Evolutionary conservation across 345 rosid genomes (phyloP).

Genomic region (Limnanthes douglasii): DNA sequence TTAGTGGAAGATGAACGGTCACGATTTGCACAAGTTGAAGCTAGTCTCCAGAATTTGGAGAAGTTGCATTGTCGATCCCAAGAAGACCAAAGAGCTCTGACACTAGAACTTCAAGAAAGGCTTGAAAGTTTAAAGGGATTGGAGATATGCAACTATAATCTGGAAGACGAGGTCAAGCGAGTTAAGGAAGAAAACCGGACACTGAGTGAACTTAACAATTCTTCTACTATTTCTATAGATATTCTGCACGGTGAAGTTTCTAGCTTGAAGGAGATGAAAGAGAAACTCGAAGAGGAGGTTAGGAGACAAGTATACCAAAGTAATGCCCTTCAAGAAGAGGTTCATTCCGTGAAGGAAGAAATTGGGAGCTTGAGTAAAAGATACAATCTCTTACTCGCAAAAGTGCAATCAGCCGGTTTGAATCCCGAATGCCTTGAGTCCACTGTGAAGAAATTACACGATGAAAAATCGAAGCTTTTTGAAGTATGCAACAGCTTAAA

Average conservation of each 20-base stretch:
- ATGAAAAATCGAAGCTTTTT: slow-evolving; percentile 47
- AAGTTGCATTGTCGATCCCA: slow-evolving; percentile 34
- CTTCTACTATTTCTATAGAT: slow-evolving; percentile 28
- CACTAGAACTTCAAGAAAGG: slow-evolving; percentile 46
- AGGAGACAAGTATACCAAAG: slow-evolving; percentile 33
- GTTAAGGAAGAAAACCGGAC: slow-evolving; percentile 31
- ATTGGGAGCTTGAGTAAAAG: slow-evolving; percentile 33
- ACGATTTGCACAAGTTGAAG: slow-evolving; percentile 46
- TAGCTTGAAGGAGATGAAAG: slow-evolving; percentile 50
- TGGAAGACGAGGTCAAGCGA: slow-evolving; percentile 41
- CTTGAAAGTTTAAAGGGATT: slow-evolving; percentile 37
- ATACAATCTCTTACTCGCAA: slow-evolving; percentile 41
- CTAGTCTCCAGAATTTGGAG: slow-evolving; percentile 32
- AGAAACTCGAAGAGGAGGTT: slow-evolving; percentile 58
- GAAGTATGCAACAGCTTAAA: slow-evolving; percentile 30
- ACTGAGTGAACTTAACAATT: slow-evolving; percentile 30
- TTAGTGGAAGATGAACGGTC: slow-evolving; percentile 48
- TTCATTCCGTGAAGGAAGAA: slow-evolving; percentile 56
- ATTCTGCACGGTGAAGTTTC: slow-evolving; percentile 33
- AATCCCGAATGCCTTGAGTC: slow-evolving; percentile 31
- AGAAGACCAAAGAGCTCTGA: slow-evolving; percentile 51
- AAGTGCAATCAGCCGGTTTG: slow-evolving; percentile 50
- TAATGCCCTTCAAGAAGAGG: slow-evolving; percentile 59
- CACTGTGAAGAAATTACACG: slow-evolving; percentile 47
- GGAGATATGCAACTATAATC: slow-evolving; percentile 27